Evolutionary conservation across 805 yeast genomes (phyloP).

Genomic region (Monosporozyma yasuniensis): DNA sequence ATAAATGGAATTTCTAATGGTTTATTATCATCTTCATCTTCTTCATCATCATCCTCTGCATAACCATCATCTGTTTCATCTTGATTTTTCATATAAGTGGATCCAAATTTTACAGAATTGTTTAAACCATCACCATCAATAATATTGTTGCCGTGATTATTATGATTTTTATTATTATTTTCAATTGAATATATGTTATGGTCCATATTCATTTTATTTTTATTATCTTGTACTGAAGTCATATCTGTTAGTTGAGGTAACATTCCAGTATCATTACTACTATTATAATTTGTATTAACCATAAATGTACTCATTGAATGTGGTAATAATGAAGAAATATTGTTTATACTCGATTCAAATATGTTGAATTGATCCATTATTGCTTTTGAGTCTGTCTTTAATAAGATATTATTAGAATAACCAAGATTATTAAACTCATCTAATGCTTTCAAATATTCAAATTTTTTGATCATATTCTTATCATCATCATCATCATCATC

Average conservation of each 20-base stretch:
- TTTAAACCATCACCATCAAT: neutral
- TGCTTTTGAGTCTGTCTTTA: constrained; percentile 18
- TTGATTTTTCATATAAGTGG: constrained; percentile 4
- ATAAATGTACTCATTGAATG: neutral
- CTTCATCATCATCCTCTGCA: constrained; percentile 28
- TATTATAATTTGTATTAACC: neutral
- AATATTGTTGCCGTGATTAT: neutral
- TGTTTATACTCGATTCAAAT: constrained; percentile 10
- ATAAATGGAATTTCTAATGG: constrained; percentile 25
- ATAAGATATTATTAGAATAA: constrained; percentile 4
- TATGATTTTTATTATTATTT: neutral
- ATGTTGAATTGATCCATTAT: constrained; percentile 25
- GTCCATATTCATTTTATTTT: too few species aligned
- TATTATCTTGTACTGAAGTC: neutral
- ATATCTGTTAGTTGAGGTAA: neutral
- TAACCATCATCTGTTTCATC: constrained; percentile 26
- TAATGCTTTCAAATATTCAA: neutral
- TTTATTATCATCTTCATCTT: constrained; percentile 16
- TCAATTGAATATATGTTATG: neutral
- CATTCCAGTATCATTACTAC: neutral
- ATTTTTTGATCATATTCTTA: neutral
- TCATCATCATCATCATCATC: neutral
- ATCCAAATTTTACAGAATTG: neutral
- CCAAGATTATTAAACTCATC: constrained; percentile 3
- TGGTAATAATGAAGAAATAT: constrained; percentile 5